Percentiles rank a stretch among this genome's conserved stretches.
Evolutionary conservation across 768 basidiomycete species (phyloP).

Genomic region (Trametes coccinea): DNA sequence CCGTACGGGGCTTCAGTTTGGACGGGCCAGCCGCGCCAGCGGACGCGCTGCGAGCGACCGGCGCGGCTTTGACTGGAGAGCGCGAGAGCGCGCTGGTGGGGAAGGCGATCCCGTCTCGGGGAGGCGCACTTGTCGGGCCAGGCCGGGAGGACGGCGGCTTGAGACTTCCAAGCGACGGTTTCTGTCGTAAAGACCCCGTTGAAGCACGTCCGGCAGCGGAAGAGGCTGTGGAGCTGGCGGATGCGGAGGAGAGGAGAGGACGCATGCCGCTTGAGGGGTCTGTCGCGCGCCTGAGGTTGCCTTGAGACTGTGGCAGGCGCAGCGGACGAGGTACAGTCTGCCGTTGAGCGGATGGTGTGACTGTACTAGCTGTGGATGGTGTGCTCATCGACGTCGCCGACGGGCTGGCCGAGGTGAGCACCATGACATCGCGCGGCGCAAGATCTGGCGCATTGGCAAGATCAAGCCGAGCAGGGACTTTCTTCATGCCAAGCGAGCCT

Average conservation of each 20-base stretch:
- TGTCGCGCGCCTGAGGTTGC: conserved; percentile 9
- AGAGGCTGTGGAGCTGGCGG: background rate
- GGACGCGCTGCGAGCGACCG: conserved; percentile 6
- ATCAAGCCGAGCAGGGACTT: conserved; percentile 12
- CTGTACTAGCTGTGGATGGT: background rate
- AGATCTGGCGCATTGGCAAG: conserved; percentile 5
- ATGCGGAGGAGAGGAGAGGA: background rate
- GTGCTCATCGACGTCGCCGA: conserved; percentile 7
- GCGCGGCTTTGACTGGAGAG: conserved; percentile 3
- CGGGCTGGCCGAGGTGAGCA: conserved; percentile 18
- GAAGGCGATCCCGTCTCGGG: conserved; percentile 12
- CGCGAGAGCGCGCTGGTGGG: conserved; percentile 2
- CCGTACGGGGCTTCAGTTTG: conserved; percentile 54
- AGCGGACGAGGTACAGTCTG: conserved; percentile 24
- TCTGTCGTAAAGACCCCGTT: conserved; percentile 4
- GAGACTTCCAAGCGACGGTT: background rate
- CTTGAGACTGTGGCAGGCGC: conserved; percentile 22
- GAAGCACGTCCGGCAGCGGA: conserved; percentile 1
- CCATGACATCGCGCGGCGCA: conserved; percentile 3
- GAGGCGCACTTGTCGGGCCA: conserved; percentile 1
- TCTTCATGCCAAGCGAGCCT: conserved; percentile 7
- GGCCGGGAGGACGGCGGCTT: background rate
- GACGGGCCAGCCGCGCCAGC: background rate
- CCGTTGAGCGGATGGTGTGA: conserved; percentile 1
- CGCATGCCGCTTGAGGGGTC: background rate